Base-by-base conservation (phyloP, 208 protist species). In the Wallacemonas collosoma region DNA sequence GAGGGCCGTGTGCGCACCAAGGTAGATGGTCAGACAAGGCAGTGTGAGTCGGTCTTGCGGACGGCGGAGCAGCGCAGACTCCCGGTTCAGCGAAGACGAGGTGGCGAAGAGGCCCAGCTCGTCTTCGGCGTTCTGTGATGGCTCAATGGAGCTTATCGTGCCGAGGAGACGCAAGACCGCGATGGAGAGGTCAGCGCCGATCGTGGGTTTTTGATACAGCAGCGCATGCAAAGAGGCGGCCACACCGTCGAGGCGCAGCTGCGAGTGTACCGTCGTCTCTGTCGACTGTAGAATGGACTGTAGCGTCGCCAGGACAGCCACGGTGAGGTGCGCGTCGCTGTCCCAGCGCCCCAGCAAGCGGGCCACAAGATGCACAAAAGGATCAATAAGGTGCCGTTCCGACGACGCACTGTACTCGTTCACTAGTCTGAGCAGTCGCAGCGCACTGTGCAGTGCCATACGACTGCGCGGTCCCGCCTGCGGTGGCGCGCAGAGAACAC, bases 101-200 rank as follows among this genome's bases (percentile, higher is more conserved):
- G 26, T 26, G 26, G 26, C 26, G 26, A 65, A 17, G 41, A 65
- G 36, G 72, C 72, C 60, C 75, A 66, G 69, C 44, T 62, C 39
- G 43, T 81, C 69, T 2, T 79, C 76, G 55, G 45, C 44, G 15
- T 77, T 65, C 39, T 74, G 58, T 41, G 68, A 40, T n/a, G 87
- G 80, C 71, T 90, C 83, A 38, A 92, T 91, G 69, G 82, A 85
- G 75, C 84, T 88, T 77, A 95, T 91, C 14, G 87, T 95, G 43
- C 87, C 86, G 9, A 95, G 80, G 15, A 95, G 80, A 48, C 88
- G 82, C 61, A 95, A 69, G 36, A 93, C 81, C 40, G 83, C 87
- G 39, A 95, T 70, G 8, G 90, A 89, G 38, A 91, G 77, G 55
- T 88, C 85, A 15, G 85, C 76, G 45, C 81, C 79, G 45, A 93